phyloP scores from a whole-genome alignment of 768 basidiomycete genomes.

The Erythrobasidium yunnanense region DNA sequence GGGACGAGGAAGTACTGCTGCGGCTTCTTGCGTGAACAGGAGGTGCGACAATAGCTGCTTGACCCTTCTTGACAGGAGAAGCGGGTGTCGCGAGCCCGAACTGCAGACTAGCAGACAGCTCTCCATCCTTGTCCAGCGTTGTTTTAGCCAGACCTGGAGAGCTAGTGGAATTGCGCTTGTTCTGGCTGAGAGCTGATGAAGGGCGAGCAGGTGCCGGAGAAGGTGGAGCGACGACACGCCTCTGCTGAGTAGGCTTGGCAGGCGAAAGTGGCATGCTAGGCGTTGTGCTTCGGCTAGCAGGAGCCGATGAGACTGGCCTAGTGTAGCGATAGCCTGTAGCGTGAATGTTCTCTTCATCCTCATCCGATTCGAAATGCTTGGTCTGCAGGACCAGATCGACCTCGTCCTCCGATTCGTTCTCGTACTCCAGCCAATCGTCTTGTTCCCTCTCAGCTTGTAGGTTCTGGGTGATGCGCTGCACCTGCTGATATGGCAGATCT shows the following conservation, averaged over 20 bases:
- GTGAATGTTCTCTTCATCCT: conserved; percentile 4
- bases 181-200: background rate
- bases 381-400: conserved; percentile 35
- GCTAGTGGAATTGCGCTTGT: no score
- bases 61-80: conserved; percentile 31
- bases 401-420: conserved; percentile 36
- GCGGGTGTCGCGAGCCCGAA: conserved; percentile 32
- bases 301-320: background rate
- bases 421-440: conserved; percentile 9
- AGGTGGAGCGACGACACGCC: background rate
- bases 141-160: no score
- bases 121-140: no score
- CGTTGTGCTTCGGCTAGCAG: background rate
- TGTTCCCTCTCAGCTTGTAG: background rate
- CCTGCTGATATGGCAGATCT: background rate
- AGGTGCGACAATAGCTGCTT: background rate
- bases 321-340: background rate
- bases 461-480: background rate
- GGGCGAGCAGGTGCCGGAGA: background rate
- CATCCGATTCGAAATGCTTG: conserved; percentile 30
- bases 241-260: background rate
- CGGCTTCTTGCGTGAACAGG: no score
- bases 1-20: no score
- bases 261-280: background rate
- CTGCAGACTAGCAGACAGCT: background rate